Evolutionary conservation across 306 rosid species (phyloP).

Genomic region (Corylus heterophylla): DNA sequence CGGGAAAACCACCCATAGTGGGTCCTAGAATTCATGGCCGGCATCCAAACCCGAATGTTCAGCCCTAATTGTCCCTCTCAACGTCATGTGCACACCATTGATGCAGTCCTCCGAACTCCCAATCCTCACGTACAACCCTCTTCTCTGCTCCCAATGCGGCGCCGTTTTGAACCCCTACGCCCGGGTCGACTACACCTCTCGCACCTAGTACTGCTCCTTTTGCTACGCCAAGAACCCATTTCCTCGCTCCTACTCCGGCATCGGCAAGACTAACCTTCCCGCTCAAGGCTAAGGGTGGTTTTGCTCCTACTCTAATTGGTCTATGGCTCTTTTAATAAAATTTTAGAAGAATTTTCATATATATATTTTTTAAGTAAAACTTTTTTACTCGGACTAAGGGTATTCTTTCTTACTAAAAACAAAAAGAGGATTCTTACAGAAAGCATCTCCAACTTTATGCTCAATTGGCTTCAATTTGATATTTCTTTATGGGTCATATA

Average conservation of each 20-base stretch:
- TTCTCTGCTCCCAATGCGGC: conserved; percentile 58
- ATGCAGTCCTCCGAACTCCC: conserved; percentile 69
- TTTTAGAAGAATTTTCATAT: too few species aligned
- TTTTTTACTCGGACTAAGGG: not conserved
- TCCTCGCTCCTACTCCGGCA: conserved; percentile 64
- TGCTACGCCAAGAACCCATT: conserved; percentile 63
- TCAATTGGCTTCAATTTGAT: too few species aligned
- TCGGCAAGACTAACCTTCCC: conserved; percentile 74
- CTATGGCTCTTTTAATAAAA: too few species aligned
- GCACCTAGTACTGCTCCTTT: conserved; percentile 88
- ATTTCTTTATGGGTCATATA: too few species aligned
- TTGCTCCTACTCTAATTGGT: too few species aligned
- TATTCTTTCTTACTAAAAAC: too few species aligned
- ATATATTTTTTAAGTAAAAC: too few species aligned
- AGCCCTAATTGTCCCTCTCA: conserved; percentile 61
- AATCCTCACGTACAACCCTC: conserved; percentile 72
- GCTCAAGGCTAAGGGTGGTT: too few species aligned
- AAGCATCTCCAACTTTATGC: too few species aligned
- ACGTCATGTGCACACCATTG: conserved; percentile 78
- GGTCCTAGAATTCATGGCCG: conserved; percentile 98
- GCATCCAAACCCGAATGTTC: conserved; percentile 45
- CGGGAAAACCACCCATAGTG: conserved; percentile 52
- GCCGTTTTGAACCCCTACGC: conserved; percentile 89
- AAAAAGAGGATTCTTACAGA: too few species aligned
- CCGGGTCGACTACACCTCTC: conserved; percentile 76